Evolutionary conservation across 805 yeast species (phyloP), one percentile per base, ranked within the genome.

Genomic region (Brettanomyces bruxellensis): DNA sequence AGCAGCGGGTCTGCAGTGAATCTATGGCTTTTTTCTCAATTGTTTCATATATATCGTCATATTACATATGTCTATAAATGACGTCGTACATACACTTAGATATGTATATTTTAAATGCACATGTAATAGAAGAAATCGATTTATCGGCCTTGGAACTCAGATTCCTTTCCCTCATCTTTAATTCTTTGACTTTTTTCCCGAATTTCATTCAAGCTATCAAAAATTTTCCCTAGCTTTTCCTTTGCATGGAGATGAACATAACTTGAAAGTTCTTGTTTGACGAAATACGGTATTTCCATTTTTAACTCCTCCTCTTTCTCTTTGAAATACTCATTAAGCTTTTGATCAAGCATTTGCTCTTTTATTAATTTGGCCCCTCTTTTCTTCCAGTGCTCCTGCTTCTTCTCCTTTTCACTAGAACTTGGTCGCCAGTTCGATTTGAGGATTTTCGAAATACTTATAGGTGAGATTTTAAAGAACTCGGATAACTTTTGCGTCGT

Each of bases 371-470:
- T 60, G 35, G 59, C 68, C 8, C 77, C 76, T 54, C 83, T 66
- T 35, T 62, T 66, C 30, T 59, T 62, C 80, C 86, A 83, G 51
- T 91, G 71, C 14, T 65, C 64, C 32, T 68, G 62, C 14, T 73
- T 58, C 28, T 56, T 61, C 4, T 62, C 71, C 37, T 68, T 73
- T 49, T 81, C 86, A n/a, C 70, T 72, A 1, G 67, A 72, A 4
- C 62, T 69, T 0, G 96, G 95, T 14, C 60, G 64, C 95, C 95
- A 90, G 36, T 73, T 78, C 4, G 91, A 81, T 58, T 78, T 81
- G 52, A 90, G 60, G 18, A 90, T 87, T 51, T 95, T 74, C 48
- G 95, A 69, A 2, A 89, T 75, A 0, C 90, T 86, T 53, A 89
- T 95, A 1, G 95, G 91, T 1, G 93, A 83, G 4, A 87, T 72